Conservation (phyloP, 768 basidiomycete species). For the Dentipellis sp. region DNA sequence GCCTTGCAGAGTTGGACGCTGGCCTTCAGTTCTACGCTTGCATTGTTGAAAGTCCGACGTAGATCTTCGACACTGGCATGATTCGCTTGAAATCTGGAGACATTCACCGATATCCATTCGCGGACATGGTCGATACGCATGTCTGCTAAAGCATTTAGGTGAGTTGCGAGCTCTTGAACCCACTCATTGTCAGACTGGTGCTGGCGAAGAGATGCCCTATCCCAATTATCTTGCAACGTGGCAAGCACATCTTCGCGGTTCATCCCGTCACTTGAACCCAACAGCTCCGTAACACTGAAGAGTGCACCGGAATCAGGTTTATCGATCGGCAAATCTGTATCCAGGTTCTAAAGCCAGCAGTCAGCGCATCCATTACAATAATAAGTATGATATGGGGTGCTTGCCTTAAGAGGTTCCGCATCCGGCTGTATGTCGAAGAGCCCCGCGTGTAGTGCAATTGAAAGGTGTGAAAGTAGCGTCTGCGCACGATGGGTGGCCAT, state of each 20-base stretch:
- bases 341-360: slow-evolving; percentile 33
- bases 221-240: slow-evolving; percentile 22
- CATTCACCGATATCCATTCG: slow-evolving; percentile 42
- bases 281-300: slow-evolving; percentile 24
- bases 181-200: slow-evolving; percentile 31
- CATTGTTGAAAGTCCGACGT: slow-evolving; percentile 31
- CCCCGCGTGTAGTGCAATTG: slow-evolving; percentile 40
- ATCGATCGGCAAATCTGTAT: slow-evolving; percentile 35
- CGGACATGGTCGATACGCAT: slow-evolving; percentile 37
- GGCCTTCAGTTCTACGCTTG: slow-evolving; percentile 35
- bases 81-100: slow-evolving; percentile 33
- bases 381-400: neutral
- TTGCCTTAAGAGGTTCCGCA: slow-evolving; percentile 41
- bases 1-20: slow-evolving; percentile 40
- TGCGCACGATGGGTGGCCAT: slow-evolving; percentile 37
- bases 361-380: neutral
- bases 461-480: slow-evolving; percentile 29
- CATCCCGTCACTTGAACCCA: slow-evolving; percentile 8
- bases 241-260: slow-evolving; percentile 20
- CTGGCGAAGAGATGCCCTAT: slow-evolving; percentile 22
- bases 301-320: slow-evolving; percentile 26
- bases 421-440: slow-evolving; percentile 35
- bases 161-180: slow-evolving; percentile 26
- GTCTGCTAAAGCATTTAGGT: slow-evolving; percentile 32
- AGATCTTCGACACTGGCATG: slow-evolving; percentile 38